Base-by-base conservation (phyloP, 225 moss, liverwort and hornwort genomes). In the Pleurozium schreberi region DNA sequence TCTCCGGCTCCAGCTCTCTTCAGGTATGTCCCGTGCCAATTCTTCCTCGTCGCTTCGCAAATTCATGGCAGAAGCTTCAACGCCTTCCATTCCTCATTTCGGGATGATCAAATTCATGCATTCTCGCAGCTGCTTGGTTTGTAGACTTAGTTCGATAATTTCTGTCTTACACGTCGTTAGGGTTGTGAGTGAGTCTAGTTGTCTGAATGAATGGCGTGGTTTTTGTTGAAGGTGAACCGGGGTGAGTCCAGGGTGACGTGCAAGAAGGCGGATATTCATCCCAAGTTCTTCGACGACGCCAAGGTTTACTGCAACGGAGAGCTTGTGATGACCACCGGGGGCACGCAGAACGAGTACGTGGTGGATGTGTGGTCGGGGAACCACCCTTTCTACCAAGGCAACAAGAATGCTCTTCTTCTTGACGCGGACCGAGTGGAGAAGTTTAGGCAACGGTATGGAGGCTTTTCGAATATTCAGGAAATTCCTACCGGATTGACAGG, bases 291-390 rank as follows among this genome's bases (percentile, higher is more conserved):
- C 90, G 10, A 85, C 23, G 95, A 94, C 11, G 95, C 98, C 38
- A 92, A 97, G 90, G 98, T 97, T 15, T 98, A 86, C 89, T 98
- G 97, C 90, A 98, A 97, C 43, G 96, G 95, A 63, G 97, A 98
- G 86, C 97, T 89, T 58, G 97, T 98, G 67, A 97, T 98, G 92
- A 96, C 93, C 81, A 96, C 96, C 31, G 95, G 98, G 38, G 98
- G 98, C 79, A 98, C 97, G 42, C 96, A 97, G 88, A 90, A 81
- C 50, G 97, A 97, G 93, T 98, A 98, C 62, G 91, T 97, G 42
- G 96, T 96, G 19, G 96, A 98, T 89, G 96, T 97, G 84, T 98
- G 98, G 98, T 98, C 98, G 7, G 97, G 98, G 19, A 98, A 98
- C 88, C 98, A 98, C 69, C 97, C 98, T n/a, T 98, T 96, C 87